A percentile compares a stretch with the other conserved stretches of the same genome.
These are phyloP conservation scores for Acidomyces sp. DNA, from an alignment of 495 filamentous ascomycete genomes.

Conservation along the genomic window DNA sequence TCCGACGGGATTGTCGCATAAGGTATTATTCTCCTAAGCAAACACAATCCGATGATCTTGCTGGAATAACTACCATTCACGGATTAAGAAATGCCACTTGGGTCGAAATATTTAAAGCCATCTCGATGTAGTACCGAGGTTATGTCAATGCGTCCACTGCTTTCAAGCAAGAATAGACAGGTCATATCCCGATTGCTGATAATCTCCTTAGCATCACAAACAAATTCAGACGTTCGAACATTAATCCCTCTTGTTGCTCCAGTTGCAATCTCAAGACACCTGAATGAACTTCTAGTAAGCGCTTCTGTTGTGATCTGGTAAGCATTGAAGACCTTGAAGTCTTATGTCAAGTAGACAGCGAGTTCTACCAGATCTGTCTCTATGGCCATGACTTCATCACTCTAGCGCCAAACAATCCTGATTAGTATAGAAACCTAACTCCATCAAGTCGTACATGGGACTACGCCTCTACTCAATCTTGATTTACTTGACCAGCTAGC, in stretches of 20 bases:
- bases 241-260: constrained; percentile 5
- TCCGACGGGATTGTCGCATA: constrained; percentile 24
- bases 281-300: neutral
- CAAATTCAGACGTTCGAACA: constrained; percentile 5
- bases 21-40: constrained; percentile 26
- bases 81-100: constrained; percentile 8
- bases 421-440: neutral
- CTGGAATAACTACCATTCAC: constrained; percentile 5
- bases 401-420: constrained; percentile 3
- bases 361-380: constrained; percentile 6
- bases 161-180: constrained; percentile 1
- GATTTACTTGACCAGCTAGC: constrained; percentile 2
- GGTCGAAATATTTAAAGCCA: constrained; percentile 3
- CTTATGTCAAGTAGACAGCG: neutral
- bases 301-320: neutral
- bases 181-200: constrained; percentile 3
- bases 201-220: constrained; percentile 3
- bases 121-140: constrained; percentile 7
- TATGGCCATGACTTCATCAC: constrained; percentile 26
- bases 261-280: neutral
- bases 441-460: neutral
- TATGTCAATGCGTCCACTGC: constrained; percentile 3
- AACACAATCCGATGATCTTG: constrained; percentile 8
- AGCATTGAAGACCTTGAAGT: neutral
- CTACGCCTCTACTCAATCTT: constrained; percentile 4